Percentiles rank a stretch among this genome's conserved stretches.
Evolutionary conservation across 1,284 basidiomycete genomes (phyloP).

Genomic region (Caloboletus inedulis): DNA sequence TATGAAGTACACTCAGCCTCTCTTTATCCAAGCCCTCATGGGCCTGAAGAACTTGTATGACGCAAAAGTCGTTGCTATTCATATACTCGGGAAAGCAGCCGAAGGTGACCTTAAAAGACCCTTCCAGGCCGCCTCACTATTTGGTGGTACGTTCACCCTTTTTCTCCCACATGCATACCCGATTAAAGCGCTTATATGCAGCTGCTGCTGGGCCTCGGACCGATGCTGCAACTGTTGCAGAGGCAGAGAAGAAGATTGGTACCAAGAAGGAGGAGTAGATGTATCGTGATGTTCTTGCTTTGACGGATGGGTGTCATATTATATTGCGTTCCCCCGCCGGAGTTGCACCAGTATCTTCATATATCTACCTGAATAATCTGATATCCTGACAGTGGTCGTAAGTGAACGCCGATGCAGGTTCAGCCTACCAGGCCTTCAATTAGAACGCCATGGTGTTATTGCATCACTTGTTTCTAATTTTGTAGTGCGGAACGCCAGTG

Average conservation of each 20-base stretch:
- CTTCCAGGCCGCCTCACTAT: constrained; percentile 78
- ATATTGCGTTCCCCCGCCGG: background rate
- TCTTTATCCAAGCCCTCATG: constrained; percentile 91
- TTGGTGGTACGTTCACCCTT: constrained; percentile 54
- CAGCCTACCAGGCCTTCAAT: too few species aligned
- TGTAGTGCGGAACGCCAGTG: background rate
- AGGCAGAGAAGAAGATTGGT: constrained; percentile 79
- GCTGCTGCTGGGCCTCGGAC: constrained; percentile 65
- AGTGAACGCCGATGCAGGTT: background rate
- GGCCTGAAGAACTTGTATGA: constrained; percentile 85
- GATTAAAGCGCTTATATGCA: constrained; percentile 13
- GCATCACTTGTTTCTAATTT: too few species aligned
- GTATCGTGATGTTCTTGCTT: constrained; percentile 14
- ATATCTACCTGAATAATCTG: constrained; percentile 17
- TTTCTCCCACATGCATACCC: background rate
- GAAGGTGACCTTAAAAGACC: constrained; percentile 90
- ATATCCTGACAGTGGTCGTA: background rate
- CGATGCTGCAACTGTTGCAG: constrained; percentile 81
- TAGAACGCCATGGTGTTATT: too few species aligned
- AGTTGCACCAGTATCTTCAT: constrained; percentile 14
- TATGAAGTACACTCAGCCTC: constrained; percentile 86
- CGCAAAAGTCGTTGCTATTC: constrained; percentile 77
- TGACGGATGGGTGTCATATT: constrained; percentile 22
- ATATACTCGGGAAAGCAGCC: constrained; percentile 73
- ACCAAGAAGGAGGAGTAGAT: constrained; percentile 76